phyloP scores from a whole-genome alignment of 352 stramenopile species.

The Phytophthora tentaculata region DNA sequence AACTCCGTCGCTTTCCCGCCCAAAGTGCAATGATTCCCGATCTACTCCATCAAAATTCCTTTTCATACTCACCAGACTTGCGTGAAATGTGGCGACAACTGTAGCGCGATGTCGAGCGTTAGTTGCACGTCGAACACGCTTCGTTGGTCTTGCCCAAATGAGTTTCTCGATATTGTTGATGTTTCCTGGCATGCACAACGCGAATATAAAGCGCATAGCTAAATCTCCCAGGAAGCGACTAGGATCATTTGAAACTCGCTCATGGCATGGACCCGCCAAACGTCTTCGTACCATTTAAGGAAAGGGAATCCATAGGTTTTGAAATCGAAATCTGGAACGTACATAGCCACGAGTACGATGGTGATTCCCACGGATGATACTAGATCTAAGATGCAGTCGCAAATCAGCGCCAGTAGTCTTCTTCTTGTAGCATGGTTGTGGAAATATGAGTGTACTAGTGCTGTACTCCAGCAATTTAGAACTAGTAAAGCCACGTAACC shows the following conservation, averaged over 20 bases:
- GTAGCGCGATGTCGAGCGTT: slow-evolving; percentile 15
- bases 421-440: slow-evolving; percentile 15
- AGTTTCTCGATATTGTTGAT: slow-evolving; percentile 45
- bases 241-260: slow-evolving; percentile 58
- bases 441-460: slow-evolving; percentile 35
- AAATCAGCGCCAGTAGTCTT: slow-evolving; percentile 37
- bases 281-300: slow-evolving; percentile 51
- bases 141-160: slow-evolving; percentile 18
- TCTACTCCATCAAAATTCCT: slow-evolving; percentile 5
- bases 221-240: slow-evolving; percentile 42
- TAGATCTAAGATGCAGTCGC: slow-evolving; percentile 47
- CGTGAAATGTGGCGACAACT: slow-evolving; percentile 28
- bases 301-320: slow-evolving; percentile 23
- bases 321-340: slow-evolving; percentile 28
- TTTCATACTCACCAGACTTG: slow-evolving; percentile 13
- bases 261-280: slow-evolving; percentile 45
- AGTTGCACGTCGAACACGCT: background rate
- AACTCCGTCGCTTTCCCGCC: slow-evolving; percentile 22
- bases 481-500: slow-evolving; percentile 35
- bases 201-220: slow-evolving; percentile 31
- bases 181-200: slow-evolving; percentile 36
- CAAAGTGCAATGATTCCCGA: slow-evolving; percentile 11
- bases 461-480: slow-evolving; percentile 49
- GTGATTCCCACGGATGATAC: slow-evolving; percentile 48
- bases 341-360: slow-evolving; percentile 22